phyloP scores from a whole-genome alignment of 176 grass and related monocot genomes.

The Poa pratensis region DNA sequence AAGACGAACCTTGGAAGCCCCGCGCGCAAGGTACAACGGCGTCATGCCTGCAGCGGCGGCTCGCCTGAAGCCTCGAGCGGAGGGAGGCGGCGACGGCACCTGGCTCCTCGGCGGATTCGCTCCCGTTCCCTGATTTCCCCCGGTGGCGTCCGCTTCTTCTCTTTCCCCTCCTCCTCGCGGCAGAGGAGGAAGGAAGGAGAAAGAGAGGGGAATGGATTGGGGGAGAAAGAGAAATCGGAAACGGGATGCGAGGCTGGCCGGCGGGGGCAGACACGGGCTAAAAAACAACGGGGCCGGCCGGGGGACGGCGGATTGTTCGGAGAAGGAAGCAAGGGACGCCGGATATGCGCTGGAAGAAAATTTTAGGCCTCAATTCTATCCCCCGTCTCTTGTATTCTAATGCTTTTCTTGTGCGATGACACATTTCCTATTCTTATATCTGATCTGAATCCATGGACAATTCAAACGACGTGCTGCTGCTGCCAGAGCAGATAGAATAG shows the following conservation, averaged over 20 bases:
- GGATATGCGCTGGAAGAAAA: slow-evolving; percentile 26
- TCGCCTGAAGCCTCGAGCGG: background rate
- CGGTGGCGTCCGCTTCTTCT: slow-evolving; percentile 24
- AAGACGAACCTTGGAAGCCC: slow-evolving; percentile 65
- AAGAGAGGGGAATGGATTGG: background rate
- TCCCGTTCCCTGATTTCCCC: slow-evolving; percentile 17
- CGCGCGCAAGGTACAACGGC: slow-evolving; percentile 67
- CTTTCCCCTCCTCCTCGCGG: slow-evolving; percentile 41
- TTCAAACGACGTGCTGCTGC: background rate
- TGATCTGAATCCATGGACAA: background rate
- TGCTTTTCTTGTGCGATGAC: background rate
- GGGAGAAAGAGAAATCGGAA: background rate
- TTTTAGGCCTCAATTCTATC: background rate
- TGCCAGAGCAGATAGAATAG: background rate
- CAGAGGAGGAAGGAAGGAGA: slow-evolving; percentile 25
- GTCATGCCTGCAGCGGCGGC: slow-evolving; percentile 47
- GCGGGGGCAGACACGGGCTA: background rate
- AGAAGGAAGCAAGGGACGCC: background rate
- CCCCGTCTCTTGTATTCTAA: background rate
- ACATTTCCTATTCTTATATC: background rate
- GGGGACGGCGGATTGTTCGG: slow-evolving; percentile 34
- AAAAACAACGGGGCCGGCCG: background rate
- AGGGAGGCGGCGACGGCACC: background rate
- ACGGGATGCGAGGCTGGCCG: slow-evolving; percentile 26
- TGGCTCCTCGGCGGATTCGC: background rate